These are phyloP conservation scores for Daphne laureola DNA, from an alignment of 441 rosid genomes.

Conservation along the genomic window DNA sequence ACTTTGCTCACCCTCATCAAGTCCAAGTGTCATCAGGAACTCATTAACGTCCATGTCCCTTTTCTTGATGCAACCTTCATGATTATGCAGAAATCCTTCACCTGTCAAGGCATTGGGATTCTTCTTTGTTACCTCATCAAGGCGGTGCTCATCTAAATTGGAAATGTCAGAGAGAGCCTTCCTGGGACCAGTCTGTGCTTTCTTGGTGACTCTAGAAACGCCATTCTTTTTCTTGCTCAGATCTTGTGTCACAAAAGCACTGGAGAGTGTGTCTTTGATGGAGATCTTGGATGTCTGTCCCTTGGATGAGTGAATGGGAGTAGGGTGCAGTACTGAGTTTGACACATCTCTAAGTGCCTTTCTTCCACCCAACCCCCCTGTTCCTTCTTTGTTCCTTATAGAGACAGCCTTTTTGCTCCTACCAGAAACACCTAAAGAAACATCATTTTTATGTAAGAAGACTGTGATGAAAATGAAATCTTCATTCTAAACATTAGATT, in stretches of 20 bases:
- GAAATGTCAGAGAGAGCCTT: conserved; percentile 57
- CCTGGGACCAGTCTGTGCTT: conserved; percentile 23
- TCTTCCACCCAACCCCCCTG: conserved; percentile 38
- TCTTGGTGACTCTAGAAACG: conserved; percentile 22
- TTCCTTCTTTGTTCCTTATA: conserved; percentile 24
- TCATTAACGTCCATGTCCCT: conserved; percentile 26
- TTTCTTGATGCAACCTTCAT: conserved; percentile 37
- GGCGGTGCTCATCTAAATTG: conserved; percentile 30
- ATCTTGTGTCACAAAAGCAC: conserved; percentile 3
- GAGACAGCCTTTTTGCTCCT: conserved; percentile 26
- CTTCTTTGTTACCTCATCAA: conserved; percentile 31
- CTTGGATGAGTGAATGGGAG: conserved; percentile 28
- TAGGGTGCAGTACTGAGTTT: conserved; percentile 35
- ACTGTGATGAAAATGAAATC: not conserved
- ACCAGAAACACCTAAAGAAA: conserved; percentile 21
- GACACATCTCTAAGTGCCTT: conserved; percentile 63
- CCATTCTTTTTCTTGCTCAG: conserved; percentile 26
- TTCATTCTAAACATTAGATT: not conserved
- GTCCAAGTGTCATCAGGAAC: conserved; percentile 33
- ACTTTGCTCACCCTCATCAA: conserved; percentile 24
- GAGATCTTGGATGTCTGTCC: conserved; percentile 23
- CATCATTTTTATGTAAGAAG: not conserved
- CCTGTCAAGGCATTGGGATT: conserved; percentile 19
- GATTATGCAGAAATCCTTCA: conserved; percentile 52
- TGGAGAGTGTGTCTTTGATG: conserved; percentile 13